Evolutionary conservation across 768 basidiomycete species (phyloP), one percentile per base, ranked within the genome.

Genomic region (Leccinum longicurvipes): DNA sequence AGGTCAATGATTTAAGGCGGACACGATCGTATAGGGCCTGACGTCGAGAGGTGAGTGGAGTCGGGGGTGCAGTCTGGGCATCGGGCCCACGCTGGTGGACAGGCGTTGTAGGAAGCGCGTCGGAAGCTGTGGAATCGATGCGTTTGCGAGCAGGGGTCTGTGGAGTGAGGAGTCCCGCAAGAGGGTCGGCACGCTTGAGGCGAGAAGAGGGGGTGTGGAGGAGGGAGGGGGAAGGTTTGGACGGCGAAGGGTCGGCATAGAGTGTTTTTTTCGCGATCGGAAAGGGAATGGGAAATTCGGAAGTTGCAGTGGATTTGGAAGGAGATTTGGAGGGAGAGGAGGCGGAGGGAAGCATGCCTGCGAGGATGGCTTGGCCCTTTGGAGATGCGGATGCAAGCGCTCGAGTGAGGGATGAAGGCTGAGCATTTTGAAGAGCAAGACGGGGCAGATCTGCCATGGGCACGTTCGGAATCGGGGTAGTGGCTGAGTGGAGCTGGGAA

Each of bases 21-120:
- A 93, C 75, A 39, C 91, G 87, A 60, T 93, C 91, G 62, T 89
- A 90, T 2, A 93, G 74, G 8, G 91, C 91, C 63, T 85, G 83
- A 45, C 91, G 80, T 44, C 91, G 81, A 32, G 91, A 87, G 32
- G 85, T 85, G 15, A 82, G 82, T 1, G 90, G 89, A 6, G 89
- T 91, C 60, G 82, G 72, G 5, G 86, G 81, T 25, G 80, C 79
- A 1, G 87, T 86, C 44, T 73, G 60, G 1, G 83, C 82, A 48
- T 75, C 69, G 29, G 76, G 47, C 14, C 84, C 86, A 51, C 77
- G 76, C 67, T 87, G 87, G 59, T 81, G 85, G 39, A 78, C 76
- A 19, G 89, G 88, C 0, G 89, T 92, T 3, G 79, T 82, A 15
- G 87, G 85, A 23, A 80, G 70, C n/a, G 74, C 69, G 9, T 65